Conservation (phyloP, 2,329 filamentous ascomycete genomes). For the Pseudocercospora vitis region DNA sequence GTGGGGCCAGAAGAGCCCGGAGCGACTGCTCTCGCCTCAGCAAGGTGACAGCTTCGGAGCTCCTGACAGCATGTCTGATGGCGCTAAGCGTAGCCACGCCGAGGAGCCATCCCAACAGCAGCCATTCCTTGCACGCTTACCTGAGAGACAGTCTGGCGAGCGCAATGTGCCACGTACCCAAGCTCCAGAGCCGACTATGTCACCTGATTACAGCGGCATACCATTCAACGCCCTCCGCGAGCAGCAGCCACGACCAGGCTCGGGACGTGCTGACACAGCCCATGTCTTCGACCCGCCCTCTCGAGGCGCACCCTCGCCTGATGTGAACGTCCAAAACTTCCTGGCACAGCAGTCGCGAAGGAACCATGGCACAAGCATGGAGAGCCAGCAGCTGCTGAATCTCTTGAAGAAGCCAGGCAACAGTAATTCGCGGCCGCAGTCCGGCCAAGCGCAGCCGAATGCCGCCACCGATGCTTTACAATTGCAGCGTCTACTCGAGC, state of each 20-base stretch:
- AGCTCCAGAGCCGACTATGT: constrained; percentile 17
- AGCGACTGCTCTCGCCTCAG: constrained; percentile 33
- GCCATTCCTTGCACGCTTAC: constrained; percentile 14
- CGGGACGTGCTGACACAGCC: constrained; percentile 27
- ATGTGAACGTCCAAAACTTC: constrained; percentile 38
- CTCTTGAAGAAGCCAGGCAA: constrained; percentile 61
- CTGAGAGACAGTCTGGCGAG: constrained; percentile 18
- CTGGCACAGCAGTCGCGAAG: constrained; percentile 44
- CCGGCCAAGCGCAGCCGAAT: constrained; percentile 36
- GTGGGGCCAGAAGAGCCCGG: constrained; percentile 37
- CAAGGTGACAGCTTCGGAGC: constrained; percentile 17
- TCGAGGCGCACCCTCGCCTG: constrained; percentile 34
- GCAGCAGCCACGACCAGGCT: constrained; percentile 28
- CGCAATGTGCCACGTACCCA: constrained; percentile 18
- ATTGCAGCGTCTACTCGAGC: constrained; percentile 40
- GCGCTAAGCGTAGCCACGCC: constrained; percentile 2
- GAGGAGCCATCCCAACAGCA: constrained; percentile 21
- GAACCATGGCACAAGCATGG: constrained; percentile 53
- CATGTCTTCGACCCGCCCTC: constrained; percentile 33
- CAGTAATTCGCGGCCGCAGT: constrained; percentile 32
- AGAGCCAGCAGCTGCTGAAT: constrained; percentile 82
- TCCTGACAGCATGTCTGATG: constrained; percentile 21
- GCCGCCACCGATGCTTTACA: constrained; percentile 21
- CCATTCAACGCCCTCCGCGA: constrained; percentile 27
- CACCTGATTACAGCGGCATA: constrained; percentile 28